These are phyloP conservation scores for Verticillium klebahnii DNA, from an alignment of 2,329 filamentous ascomycete genomes.

Conservation along the genomic window DNA sequence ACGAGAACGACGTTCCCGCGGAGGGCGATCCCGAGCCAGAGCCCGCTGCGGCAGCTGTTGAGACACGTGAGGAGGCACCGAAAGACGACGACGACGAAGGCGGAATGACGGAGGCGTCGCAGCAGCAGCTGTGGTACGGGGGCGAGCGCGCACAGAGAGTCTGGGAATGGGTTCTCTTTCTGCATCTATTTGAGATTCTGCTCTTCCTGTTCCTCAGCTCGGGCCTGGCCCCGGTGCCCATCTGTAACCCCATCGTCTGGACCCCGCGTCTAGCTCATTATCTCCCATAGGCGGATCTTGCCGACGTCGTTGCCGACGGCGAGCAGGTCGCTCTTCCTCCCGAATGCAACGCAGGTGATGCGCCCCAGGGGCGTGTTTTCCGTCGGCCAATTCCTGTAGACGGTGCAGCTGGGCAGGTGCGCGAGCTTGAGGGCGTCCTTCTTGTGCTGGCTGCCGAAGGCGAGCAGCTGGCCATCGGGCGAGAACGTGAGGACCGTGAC, in stretches of 20 bases:
- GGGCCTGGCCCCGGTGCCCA: neutral
- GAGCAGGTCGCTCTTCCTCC: constrained; percentile 61
- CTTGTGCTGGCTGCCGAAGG: constrained; percentile 82
- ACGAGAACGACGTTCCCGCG: constrained; percentile 40
- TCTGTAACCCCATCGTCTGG: neutral
- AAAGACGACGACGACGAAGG: neutral
- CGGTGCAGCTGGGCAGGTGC: constrained; percentile 86
- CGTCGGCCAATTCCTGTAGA: constrained; percentile 97
- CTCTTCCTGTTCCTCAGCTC: neutral
- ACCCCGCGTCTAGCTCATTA: constrained; percentile 50
- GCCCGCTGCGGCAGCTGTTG: constrained; percentile 33
- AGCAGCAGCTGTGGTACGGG: neutral
- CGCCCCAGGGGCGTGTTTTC: constrained; percentile 81
- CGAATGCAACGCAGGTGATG: constrained; percentile 70
- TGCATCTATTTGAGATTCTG: neutral
- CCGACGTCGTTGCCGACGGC: constrained; percentile 87
- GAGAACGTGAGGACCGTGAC: constrained; percentile 78
- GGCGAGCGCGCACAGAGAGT: neutral
- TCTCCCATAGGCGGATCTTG: constrained; percentile 88
- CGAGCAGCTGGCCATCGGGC: constrained; percentile 83
- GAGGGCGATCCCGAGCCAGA: constrained; percentile 31
- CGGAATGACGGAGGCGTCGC: neutral
- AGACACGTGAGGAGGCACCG: constrained; percentile 20
- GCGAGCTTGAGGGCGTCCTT: constrained; percentile 82
- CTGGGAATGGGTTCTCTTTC: constrained; percentile 11